phyloP scores from a whole-genome alignment of 225 moss, liverwort and hornwort species.

The Takakia lepidozioides region DNA sequence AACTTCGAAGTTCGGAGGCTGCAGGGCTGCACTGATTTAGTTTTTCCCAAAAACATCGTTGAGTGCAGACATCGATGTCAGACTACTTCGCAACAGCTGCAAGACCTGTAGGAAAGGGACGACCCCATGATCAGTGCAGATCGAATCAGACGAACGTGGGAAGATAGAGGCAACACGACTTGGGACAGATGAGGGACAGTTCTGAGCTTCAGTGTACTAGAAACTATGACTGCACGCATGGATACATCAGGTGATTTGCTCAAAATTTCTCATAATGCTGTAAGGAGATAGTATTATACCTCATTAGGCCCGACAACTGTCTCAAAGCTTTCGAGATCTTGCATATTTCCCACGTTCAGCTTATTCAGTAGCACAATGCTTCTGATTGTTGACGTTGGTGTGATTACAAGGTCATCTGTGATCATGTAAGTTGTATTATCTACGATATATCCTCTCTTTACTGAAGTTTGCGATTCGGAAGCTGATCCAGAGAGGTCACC shows the following conservation, averaged over 20 bases:
- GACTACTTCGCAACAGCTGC: conserved; percentile 17
- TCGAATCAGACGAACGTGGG: too few species aligned
- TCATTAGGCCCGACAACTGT: conserved; percentile 3
- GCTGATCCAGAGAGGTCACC: not conserved
- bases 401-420: conserved; percentile 25
- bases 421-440: conserved; percentile 22
- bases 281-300: too few species aligned
- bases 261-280: too few species aligned
- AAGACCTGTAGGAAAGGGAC: conserved; percentile 8
- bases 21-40: too few species aligned
- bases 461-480: not conserved
- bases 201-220: too few species aligned
- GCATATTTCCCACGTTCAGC: conserved; percentile 26
- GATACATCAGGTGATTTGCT: too few species aligned
- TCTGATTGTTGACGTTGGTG: conserved; percentile 26
- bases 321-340: conserved; percentile 25
- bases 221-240: too few species aligned
- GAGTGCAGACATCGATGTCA: conserved; percentile 18
- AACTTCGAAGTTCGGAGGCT: too few species aligned
- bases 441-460: conserved; percentile 14
- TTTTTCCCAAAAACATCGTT: conserved; percentile 33
- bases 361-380: conserved; percentile 25
- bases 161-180: too few species aligned
- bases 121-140: not conserved
- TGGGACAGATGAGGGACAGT: too few species aligned